These are phyloP conservation scores for Penicillium diatomitis DNA, from an alignment of 495 filamentous ascomycete species.

Conservation along the genomic window DNA sequence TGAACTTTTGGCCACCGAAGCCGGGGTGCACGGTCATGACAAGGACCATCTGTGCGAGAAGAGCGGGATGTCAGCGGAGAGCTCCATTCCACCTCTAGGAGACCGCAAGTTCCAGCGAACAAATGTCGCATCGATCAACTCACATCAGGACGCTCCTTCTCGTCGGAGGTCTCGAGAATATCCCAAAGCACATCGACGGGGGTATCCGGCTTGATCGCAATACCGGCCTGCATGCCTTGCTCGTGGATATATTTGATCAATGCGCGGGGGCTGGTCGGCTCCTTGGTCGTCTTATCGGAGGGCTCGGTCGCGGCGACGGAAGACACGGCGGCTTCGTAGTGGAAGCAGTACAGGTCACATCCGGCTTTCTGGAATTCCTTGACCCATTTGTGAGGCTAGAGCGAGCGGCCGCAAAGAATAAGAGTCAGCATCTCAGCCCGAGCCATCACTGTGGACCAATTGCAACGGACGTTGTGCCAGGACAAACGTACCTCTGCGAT, in stretches of 20 bases:
- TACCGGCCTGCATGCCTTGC: constrained; percentile 78
- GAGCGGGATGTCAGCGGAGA: constrained; percentile 2
- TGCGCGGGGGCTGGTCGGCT: constrained; percentile 68
- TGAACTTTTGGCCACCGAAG: constrained; percentile 98
- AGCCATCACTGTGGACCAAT: no score
- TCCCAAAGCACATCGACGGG: constrained; percentile 85
- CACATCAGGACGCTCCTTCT: constrained; percentile 82
- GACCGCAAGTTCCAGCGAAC: not conserved
- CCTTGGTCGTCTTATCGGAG: constrained; percentile 50
- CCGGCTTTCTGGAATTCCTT: constrained; percentile 86
- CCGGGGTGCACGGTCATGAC: constrained; percentile 98
- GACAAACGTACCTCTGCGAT: constrained; percentile 68
- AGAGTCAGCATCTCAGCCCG: not conserved
- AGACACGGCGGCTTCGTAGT: constrained; percentile 90
- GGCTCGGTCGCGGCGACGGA: constrained; percentile 78
- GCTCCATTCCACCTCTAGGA: not conserved
- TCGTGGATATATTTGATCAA: constrained; percentile 87
- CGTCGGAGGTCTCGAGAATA: constrained; percentile 61
- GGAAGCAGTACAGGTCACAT: constrained; percentile 98
- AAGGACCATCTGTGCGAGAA: constrained; percentile 71
- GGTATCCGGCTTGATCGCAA: constrained; percentile 92
- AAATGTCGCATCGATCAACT: constrained; percentile 15
- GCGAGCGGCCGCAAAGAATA: not conserved
- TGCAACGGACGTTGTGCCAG: not conserved
- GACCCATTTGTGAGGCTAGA: constrained; percentile 94